These are phyloP conservation scores for Pestalotiopsis fici DNA, from an alignment of 2,329 filamentous ascomycete genomes.

Conservation along the genomic window DNA sequence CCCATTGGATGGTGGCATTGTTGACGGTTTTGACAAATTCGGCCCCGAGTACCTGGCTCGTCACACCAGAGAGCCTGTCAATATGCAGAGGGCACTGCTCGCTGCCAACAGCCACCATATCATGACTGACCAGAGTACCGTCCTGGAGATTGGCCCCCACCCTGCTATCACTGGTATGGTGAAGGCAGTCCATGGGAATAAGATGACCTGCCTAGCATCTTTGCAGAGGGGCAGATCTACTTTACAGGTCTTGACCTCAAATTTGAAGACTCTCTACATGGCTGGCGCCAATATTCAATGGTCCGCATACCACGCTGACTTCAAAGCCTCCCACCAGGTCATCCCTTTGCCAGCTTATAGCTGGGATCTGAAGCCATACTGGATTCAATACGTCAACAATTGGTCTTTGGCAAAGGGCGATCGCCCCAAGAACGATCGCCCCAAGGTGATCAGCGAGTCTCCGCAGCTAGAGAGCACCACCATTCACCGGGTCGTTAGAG, in stretches of 20 bases:
- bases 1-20: conserved; percentile 15
- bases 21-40: background rate
- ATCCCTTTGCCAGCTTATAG: conserved; percentile 60
- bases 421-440: conserved; percentile 21
- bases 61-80: conserved; percentile 34
- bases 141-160: conserved; percentile 33
- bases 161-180: conserved; percentile 35
- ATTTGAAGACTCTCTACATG: conserved; percentile 46
- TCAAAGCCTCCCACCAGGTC: conserved; percentile 52
- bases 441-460: conserved; percentile 9
- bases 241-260: conserved; percentile 43
- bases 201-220: conserved; percentile 7
- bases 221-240: conserved; percentile 8
- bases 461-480: conserved; percentile 16
- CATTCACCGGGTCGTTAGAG: conserved; percentile 29
- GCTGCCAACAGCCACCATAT: background rate
- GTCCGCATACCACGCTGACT: conserved; percentile 58
- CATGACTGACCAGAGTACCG: conserved; percentile 21
- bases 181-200: conserved; percentile 22
- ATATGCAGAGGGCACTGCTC: conserved; percentile 26
- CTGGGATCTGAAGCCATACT: conserved; percentile 64
- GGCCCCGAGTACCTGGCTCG: conserved; percentile 18
- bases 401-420: conserved; percentile 65
- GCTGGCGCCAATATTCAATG: conserved; percentile 47
- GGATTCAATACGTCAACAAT: conserved; percentile 48